Percentiles rank a stretch among this genome's conserved stretches.
Conservation (phyloP, 768 basidiomycete genomes). For the Leccinum ochraceum region DNA sequence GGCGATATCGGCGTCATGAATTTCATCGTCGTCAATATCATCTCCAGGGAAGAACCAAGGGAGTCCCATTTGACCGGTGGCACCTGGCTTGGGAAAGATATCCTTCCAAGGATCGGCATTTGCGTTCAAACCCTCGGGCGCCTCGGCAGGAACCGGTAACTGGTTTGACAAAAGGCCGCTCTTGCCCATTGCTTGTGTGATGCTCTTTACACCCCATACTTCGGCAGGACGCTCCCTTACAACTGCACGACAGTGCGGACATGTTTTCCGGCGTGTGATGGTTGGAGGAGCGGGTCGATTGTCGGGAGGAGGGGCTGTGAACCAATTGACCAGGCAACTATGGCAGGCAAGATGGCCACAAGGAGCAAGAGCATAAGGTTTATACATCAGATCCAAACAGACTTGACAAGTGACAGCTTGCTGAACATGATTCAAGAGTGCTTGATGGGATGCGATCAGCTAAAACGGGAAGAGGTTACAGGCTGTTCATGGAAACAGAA, state of each 20-base stretch:
- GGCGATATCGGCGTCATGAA: conserved; percentile 11
- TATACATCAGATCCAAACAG: conserved; percentile 72
- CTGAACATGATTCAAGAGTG: conserved; percentile 52
- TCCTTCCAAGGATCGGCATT: conserved; percentile 64
- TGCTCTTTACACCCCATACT: conserved; percentile 49
- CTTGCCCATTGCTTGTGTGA: conserved; percentile 47
- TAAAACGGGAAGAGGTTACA: conserved; percentile 21
- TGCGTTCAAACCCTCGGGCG: conserved; percentile 24
- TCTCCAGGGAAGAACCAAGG: conserved; percentile 28
- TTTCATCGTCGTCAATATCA: conserved; percentile 22
- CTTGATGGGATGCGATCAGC: conserved; percentile 55
- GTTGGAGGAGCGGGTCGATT: conserved; percentile 26
- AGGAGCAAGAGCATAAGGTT: conserved; percentile 72
- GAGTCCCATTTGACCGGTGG: conserved; percentile 10
- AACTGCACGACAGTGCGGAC: conserved; percentile 46
- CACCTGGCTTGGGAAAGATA: conserved; percentile 47
- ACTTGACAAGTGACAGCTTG: conserved; percentile 76
- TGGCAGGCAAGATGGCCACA: conserved; percentile 78
- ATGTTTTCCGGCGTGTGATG: conserved; percentile 41
- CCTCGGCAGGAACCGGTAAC: conserved; percentile 29
- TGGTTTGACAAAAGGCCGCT: conserved; percentile 48
- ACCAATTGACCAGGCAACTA: conserved; percentile 75
- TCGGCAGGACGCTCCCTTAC: conserved; percentile 47
- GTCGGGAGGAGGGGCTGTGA: conserved; percentile 47
- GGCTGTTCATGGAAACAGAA: neutral